phyloP scores from a whole-genome alignment of 352 stramenopile species.

The Phytophthora boehmeriae region DNA sequence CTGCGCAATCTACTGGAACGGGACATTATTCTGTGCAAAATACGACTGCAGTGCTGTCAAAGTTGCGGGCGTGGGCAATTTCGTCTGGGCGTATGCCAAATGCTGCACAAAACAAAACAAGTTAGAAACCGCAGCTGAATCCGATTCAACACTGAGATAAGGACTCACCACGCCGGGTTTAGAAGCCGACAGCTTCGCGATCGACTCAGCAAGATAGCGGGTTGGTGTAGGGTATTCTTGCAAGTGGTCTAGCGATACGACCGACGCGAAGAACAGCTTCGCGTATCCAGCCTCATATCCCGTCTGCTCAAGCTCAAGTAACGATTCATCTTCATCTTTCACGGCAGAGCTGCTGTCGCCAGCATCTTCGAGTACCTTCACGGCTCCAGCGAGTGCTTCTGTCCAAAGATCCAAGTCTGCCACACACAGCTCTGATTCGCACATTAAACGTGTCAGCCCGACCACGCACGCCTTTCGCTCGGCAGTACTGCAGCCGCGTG shows the following conservation, averaged over 20 bases:
- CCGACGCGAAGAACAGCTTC: constrained; percentile 92
- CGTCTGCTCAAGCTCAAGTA: constrained; percentile 80
- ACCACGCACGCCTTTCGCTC: constrained; percentile 77
- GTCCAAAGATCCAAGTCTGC: constrained; percentile 61
- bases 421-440: constrained; percentile 69
- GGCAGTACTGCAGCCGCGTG: constrained; percentile 63
- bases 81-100: constrained; percentile 51
- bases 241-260: constrained; percentile 87
- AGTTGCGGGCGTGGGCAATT: constrained; percentile 38
- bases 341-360: constrained; percentile 56
- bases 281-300: constrained; percentile 95
- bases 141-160: not conserved
- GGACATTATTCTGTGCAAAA: constrained; percentile 69
- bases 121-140: constrained; percentile 11
- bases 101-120: constrained; percentile 42
- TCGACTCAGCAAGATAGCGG: constrained; percentile 68
- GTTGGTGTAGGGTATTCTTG: constrained; percentile 67
- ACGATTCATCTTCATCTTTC: constrained; percentile 84
- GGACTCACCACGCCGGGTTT: constrained; percentile 69
- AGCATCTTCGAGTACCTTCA: constrained; percentile 71
- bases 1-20: constrained; percentile 59
- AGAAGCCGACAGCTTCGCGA: constrained; percentile 70
- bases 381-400: constrained; percentile 45
- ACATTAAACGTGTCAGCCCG: constrained; percentile 74
- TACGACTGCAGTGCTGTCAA: constrained; percentile 53